Base-by-base conservation (phyloP, 345 rosid species). In the Moricandia moricandioides region DNA sequence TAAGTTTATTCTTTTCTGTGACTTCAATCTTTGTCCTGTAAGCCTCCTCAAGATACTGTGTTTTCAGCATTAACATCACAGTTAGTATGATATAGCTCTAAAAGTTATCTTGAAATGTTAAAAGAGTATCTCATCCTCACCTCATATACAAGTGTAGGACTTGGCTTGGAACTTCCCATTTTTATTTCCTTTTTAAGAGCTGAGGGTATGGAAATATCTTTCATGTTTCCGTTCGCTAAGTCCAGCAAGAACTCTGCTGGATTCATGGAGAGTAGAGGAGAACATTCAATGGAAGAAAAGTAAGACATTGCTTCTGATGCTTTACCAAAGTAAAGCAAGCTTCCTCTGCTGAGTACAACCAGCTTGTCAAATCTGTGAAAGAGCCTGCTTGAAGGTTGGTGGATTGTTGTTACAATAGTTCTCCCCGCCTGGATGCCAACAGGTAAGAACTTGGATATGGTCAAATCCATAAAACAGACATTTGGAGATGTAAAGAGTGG, bases 221-320 rank as follows among this genome's bases (percentile, higher is more conserved):
- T 85, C 67, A 88, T 52, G 82, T 88, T 88, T 61, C 95, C 98
- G 67, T 91, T 94, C 60, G 97, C 98, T 35, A 94, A 92, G 85
- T 94, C 98, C 7, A 94, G 85, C 72, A 94, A 82, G 89, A 91
- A 91, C 81, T 94, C 97, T 56, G 97, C 96, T 0, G 96, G 98
- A 69, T 94, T 94, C 97, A 94, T 94, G 59, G 93, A 74, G 43
- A 94, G 86, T 31, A 87, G 82, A 73, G 98, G 97, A 56, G 85
- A 84, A 63, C 97, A 94, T 47, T 96, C 98, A 5, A 91, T 86
- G 7, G 95, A 88, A 40, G 90, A 82, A 84, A 94, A 91, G 49
- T 94, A 94, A 40, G 74, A 64, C 86, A 85, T 78, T 66, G 88
- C 91, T 77, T 91, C 95, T 16, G 95, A 86, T 63, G 98, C 95